phyloP scores from a whole-genome alignment of 208 protist species.

The Leishmania mexicana region DNA sequence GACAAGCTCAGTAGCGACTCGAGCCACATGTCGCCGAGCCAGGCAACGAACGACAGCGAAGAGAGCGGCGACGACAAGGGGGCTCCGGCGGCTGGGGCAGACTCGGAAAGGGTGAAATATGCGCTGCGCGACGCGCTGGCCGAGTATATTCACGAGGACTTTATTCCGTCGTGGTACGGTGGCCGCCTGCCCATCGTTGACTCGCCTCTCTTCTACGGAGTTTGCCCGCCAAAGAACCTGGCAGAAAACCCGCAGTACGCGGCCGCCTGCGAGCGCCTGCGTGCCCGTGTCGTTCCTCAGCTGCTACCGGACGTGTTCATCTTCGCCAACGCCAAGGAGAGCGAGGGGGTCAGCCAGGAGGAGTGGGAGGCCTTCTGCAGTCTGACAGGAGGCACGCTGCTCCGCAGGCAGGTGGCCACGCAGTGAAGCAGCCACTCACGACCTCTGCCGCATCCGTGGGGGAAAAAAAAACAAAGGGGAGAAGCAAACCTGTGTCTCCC shows the following conservation, averaged over 20 bases:
- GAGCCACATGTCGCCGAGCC: constrained; percentile 8
- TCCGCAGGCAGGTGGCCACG: constrained; percentile 4
- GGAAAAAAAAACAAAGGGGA: not conserved
- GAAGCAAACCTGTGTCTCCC: not conserved
- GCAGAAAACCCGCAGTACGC: constrained; percentile 26
- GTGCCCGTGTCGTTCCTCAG: constrained; percentile 41
- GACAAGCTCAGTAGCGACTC: constrained; percentile 35
- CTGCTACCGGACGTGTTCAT: constrained; percentile 51
- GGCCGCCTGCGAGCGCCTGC: constrained; percentile 26
- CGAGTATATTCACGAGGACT: constrained; percentile 45
- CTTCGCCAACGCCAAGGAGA: constrained; percentile 31
- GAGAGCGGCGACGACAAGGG: constrained; percentile 42
- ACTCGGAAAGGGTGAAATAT: constrained; percentile 33
- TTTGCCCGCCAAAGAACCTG: constrained; percentile 29
- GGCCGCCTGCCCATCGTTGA: constrained; percentile 27
- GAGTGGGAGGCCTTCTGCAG: constrained; percentile 40
- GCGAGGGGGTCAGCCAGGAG: constrained; percentile 24
- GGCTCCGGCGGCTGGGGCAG: not conserved
- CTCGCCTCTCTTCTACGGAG: constrained; percentile 47
- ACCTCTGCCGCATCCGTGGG: not conserved
- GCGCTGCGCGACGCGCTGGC: constrained; percentile 43
- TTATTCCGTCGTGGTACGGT: constrained; percentile 59
- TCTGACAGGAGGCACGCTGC: not conserved
- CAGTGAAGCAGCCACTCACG: not conserved
- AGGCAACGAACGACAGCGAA: constrained; percentile 19